phyloP scores from a whole-genome alignment of 2,329 filamentous ascomycete genomes.

The Penicillium sp. region DNA sequence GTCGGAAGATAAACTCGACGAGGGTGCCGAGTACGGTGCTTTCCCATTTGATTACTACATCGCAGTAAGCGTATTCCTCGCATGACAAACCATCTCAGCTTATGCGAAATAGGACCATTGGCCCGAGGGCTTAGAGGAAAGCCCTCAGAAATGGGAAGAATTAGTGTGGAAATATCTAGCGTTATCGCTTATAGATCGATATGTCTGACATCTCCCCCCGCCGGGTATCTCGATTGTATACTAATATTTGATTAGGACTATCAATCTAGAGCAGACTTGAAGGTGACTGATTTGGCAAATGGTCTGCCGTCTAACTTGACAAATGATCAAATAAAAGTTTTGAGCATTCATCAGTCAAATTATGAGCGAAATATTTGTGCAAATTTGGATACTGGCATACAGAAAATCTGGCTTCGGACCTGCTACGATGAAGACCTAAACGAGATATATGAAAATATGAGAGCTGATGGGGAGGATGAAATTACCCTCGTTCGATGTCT shows the following conservation, averaged over 20 bases:
- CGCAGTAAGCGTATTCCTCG: neutral
- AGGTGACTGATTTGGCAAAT: no score
- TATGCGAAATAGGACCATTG: constrained; percentile 2
- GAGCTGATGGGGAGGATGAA: neutral
- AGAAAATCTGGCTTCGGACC: constrained; percentile 2
- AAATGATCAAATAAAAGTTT: constrained; percentile 1
- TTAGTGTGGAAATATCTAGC: constrained; percentile 2
- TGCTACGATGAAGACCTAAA: constrained; percentile 1
- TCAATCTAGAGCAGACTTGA: no score
- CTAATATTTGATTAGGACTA: no score
- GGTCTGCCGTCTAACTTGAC: neutral
- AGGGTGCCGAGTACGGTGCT: constrained; percentile 2
- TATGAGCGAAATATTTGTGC: constrained; percentile 1
- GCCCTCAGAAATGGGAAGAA: constrained; percentile 4
- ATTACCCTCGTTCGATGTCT: constrained; percentile 1
- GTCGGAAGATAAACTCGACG: constrained; percentile 1
- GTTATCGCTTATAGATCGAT: constrained; percentile 4
- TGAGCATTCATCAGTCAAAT: neutral
- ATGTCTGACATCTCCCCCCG: neutral
- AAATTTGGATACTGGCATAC: neutral
- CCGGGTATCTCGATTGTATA: neutral
- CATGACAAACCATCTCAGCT: neutral
- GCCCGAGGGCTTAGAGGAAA: neutral
- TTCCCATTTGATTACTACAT: constrained; percentile 2
- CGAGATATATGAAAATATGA: neutral